A percentile compares a stretch with the other conserved stretches of the same genome.
Evolutionary conservation across 2,329 filamentous ascomycete species (phyloP).

Genomic region (Stagonosporopsis cucurbitacearum): DNA sequence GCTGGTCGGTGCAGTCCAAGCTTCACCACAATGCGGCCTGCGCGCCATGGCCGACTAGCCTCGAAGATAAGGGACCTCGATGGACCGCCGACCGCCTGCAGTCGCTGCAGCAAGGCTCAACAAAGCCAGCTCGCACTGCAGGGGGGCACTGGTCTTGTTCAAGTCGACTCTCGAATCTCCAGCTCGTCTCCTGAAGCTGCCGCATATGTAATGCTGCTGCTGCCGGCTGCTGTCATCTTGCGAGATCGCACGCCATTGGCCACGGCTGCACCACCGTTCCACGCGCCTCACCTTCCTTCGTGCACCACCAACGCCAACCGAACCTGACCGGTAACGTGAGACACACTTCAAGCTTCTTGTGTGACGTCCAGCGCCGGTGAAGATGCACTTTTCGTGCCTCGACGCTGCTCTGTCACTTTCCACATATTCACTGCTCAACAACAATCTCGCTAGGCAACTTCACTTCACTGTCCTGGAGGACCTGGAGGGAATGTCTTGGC

Average conservation of each 20-base stretch:
- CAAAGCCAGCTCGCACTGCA: background rate
- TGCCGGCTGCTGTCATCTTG: constrained; percentile 13
- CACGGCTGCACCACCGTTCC: constrained; percentile 25
- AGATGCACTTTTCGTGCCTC: constrained; percentile 13
- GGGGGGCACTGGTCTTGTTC: background rate
- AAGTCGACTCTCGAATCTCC: background rate
- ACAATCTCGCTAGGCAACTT: constrained; percentile 17
- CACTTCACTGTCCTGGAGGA: constrained; percentile 9
- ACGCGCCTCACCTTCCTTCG: constrained; percentile 18
- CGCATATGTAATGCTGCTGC: background rate
- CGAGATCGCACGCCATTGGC: constrained; percentile 25
- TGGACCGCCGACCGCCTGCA: background rate
- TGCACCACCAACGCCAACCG: constrained; percentile 18
- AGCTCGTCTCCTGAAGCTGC: background rate
- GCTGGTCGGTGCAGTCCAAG: constrained; percentile 15
- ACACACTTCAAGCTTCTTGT: constrained; percentile 25
- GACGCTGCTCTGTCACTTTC: constrained; percentile 10
- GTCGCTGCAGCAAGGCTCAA: background rate
- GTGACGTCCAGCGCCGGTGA: constrained; percentile 33
- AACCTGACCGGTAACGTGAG: constrained; percentile 37
- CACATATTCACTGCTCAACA: constrained; percentile 8
- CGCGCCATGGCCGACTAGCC: constrained; percentile 13
- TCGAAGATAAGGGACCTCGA: constrained; percentile 11
- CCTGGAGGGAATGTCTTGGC: background rate
- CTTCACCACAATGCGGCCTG: constrained; percentile 23